Evolutionary conservation across 192 early-diverging fungal species (phyloP).

Genomic region (Spinellus fusiger): DNA sequence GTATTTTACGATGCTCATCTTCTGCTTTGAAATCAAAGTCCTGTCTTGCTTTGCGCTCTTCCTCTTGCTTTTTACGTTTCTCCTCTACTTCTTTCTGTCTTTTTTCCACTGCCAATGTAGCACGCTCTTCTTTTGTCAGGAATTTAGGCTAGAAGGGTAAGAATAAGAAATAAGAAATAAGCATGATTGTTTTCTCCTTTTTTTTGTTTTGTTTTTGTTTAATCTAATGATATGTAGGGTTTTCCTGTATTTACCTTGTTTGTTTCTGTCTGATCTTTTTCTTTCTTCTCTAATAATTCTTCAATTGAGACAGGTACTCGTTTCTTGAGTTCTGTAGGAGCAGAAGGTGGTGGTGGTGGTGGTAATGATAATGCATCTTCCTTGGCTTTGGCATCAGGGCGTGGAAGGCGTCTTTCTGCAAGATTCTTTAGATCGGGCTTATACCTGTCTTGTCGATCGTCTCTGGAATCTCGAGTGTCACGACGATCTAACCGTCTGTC

Average conservation of each 20-base stretch:
- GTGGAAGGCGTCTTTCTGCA: constrained; percentile 8
- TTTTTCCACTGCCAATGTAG: constrained; percentile 77
- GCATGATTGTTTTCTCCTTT: not conserved
- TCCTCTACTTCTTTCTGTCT: constrained; percentile 78
- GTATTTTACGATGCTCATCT: constrained; percentile 26
- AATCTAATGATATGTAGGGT: not conserved
- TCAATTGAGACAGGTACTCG: constrained; percentile 69
- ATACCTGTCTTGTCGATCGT: constrained; percentile 16
- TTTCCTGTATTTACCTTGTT: constrained; percentile 45
- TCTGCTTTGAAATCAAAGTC: constrained; percentile 49
- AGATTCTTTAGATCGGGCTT: constrained; percentile 6
- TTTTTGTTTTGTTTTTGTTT: not conserved
- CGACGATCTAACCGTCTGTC: constrained; percentile 25
- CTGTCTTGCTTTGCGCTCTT: constrained; percentile 51
- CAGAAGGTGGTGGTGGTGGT: too few relatives aligned
- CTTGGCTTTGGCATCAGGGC: not conserved
- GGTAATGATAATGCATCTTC: too few relatives aligned
- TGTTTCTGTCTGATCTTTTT: constrained; percentile 53
- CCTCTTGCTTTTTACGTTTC: constrained; percentile 51
- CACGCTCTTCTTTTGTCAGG: constrained; percentile 87
- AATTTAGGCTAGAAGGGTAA: constrained; percentile 61
- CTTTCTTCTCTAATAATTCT: constrained; percentile 64
- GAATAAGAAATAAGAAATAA: not conserved
- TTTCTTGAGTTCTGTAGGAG: constrained; percentile 10
- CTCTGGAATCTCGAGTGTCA: constrained; percentile 9